Base-by-base conservation (phyloP, 176 grass and related monocot genomes). In the Triticum turgidum region DNA sequence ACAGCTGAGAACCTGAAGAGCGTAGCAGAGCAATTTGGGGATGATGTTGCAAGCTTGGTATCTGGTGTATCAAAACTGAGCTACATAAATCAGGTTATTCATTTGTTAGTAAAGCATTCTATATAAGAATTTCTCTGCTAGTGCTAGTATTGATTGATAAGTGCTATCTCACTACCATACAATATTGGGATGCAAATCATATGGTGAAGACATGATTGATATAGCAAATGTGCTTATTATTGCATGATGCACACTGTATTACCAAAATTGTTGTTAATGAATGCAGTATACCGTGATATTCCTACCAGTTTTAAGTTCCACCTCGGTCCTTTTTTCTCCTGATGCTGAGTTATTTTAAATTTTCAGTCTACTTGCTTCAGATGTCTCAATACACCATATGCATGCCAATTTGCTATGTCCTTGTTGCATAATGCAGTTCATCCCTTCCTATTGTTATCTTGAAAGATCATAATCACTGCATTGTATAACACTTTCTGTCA, bases 11-110 rank as follows among this genome's bases (percentile, higher is more conserved):
- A 86, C 37, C 84, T 98, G 39, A 94, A 91, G 74, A 93, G 78
- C 38, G 89, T 98, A 88, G 84, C 88, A 84, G 84, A 89, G 84
- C 86, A 94, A 84, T 98, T 98, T 91, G 97, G 90, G 66, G 82
- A 90, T 84, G 94, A 98, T 89, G 93, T 98, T 75, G 90, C 93
- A 54, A 71, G 80, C 84, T 88, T 98, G 77, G 94, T 98, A 61
- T 94, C 92, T 76, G 87, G 92, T 83, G 93, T 98, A 80, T 98
- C 97, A 87, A 98, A 98, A 84, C 81, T 98, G 85, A 98, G 97
- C 81, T 96, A 94, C 84, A 92, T 98, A 94, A 98, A 98, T 80
- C 93, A 98, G 97, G 97, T 96, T 45, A 84, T 39, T 9, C 21
- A 63, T 80, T 87, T 83, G 44, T 78, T 92, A 62, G 69, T 67